A percentile compares a stretch with the other conserved stretches of the same genome.
Evolutionary conservation across 2,329 filamentous ascomycete genomes (phyloP).

Genomic region (Cryphonectria japonica): DNA sequence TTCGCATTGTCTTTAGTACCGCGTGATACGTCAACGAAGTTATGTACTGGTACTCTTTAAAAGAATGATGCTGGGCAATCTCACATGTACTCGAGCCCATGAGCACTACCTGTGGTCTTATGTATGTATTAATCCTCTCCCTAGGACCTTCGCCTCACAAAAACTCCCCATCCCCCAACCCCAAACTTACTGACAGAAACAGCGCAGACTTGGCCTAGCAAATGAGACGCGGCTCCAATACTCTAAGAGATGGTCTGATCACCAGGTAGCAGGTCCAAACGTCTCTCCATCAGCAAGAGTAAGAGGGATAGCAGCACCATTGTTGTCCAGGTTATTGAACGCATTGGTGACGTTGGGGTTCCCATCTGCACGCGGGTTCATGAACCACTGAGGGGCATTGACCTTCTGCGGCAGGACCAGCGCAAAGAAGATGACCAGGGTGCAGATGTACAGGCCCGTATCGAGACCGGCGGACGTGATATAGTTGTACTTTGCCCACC

Average conservation of each 20-base stretch:
- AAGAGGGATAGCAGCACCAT: slow-evolving; percentile 18
- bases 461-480: slow-evolving; percentile 57
- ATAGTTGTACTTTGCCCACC: slow-evolving; percentile 62
- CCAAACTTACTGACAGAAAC: too few species aligned
- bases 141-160: neutral
- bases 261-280: slow-evolving; percentile 46
- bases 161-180: too few species aligned
- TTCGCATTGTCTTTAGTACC: neutral
- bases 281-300: slow-evolving; percentile 41
- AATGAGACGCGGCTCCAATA: neutral
- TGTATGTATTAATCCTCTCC: neutral
- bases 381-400: slow-evolving; percentile 30
- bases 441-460: slow-evolving; percentile 54
- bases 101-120: neutral
- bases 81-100: neutral
- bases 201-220: neutral
- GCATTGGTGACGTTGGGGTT: slow-evolving; percentile 37
- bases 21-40: neutral
- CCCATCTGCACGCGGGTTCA: slow-evolving; percentile 43
- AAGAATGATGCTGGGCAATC: neutral
- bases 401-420: slow-evolving; percentile 26
- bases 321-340: slow-evolving; percentile 21
- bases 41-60: neutral
- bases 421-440: slow-evolving; percentile 49
- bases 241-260: neutral